These are phyloP conservation scores for Fraxinus angustifolia DNA, from an alignment of 305 asterid genomes.

Conservation along the genomic window DNA sequence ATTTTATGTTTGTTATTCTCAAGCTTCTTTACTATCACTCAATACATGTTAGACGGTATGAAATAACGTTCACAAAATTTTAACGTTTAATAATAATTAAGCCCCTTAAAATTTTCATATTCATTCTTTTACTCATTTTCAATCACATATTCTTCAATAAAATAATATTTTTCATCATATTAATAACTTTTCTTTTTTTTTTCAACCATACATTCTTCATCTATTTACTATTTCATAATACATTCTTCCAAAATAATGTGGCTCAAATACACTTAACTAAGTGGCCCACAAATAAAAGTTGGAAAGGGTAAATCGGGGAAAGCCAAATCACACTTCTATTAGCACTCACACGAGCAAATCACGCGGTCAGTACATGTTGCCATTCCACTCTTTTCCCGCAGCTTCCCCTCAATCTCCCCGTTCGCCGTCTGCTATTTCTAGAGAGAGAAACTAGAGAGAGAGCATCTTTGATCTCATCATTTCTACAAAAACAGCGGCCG, in stretches of 20 bases:
- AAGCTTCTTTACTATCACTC: background rate
- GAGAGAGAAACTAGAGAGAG: slow-evolving; percentile 1
- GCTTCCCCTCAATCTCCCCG: background rate
- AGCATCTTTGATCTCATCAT: background rate
- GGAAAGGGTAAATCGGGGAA: background rate
- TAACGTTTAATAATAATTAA: background rate
- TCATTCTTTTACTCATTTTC: too few species aligned
- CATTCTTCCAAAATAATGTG: too few species aligned
- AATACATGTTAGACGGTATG: background rate
- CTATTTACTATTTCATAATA: too few species aligned
- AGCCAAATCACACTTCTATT: background rate
- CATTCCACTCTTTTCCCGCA: background rate
- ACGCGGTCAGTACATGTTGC: background rate
- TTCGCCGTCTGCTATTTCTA: background rate
- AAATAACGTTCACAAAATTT: background rate
- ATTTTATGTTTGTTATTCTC: background rate
- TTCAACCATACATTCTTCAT: too few species aligned
- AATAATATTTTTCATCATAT: too few species aligned
- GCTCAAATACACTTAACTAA: background rate
- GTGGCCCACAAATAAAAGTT: background rate
- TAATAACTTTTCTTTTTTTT: too few species aligned
- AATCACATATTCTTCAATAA: too few species aligned
- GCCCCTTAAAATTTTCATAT: too few species aligned
- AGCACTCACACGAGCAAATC: slow-evolving; percentile 6
- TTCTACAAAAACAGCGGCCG: slow-evolving; percentile 15